Evolutionary conservation across 2,329 filamentous ascomycete species (phyloP).

Genomic region (Saccharata proteae): DNA sequence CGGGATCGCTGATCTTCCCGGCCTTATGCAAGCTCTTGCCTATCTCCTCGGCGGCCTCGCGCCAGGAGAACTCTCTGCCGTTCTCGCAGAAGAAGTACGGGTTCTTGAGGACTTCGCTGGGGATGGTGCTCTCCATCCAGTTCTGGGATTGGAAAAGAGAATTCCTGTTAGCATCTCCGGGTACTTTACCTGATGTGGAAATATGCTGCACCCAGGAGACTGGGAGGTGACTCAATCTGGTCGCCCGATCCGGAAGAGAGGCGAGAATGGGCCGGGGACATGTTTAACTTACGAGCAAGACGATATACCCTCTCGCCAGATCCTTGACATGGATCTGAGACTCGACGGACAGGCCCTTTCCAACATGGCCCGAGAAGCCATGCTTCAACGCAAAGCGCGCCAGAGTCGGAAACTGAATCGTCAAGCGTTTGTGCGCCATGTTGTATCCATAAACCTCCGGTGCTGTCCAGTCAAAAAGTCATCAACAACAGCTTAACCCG

Average conservation of each 20-base stretch:
- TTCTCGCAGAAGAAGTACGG: constrained; percentile 41
- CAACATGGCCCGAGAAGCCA: constrained; percentile 34
- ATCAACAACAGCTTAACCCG: not conserved
- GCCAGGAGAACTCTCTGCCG: constrained; percentile 33
- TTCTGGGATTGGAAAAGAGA: too few species aligned
- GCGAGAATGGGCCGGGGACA: too few species aligned
- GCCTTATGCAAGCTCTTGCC: constrained; percentile 25
- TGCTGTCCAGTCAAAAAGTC: too few species aligned
- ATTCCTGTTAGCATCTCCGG: too few species aligned
- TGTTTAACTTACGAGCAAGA: not conserved
- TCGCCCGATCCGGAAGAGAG: too few species aligned
- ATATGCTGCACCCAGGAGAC: too few species aligned
- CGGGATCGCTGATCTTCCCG: constrained; percentile 26
- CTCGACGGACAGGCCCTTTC: constrained; percentile 30
- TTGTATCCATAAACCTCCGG: constrained; percentile 37
- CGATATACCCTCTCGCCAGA: constrained; percentile 20
- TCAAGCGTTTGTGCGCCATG: constrained; percentile 26
- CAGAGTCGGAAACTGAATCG: constrained; percentile 37
- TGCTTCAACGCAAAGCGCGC: constrained; percentile 37
- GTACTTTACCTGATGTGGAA: too few species aligned
- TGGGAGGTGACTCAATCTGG: too few species aligned
- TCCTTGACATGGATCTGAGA: constrained; percentile 37
- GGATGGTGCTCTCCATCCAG: constrained; percentile 26
- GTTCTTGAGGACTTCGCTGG: constrained; percentile 25
- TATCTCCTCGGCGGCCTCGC: constrained; percentile 26